phyloP scores from a whole-genome alignment of 805 yeast genomes.

The Candida hungchunana region DNA sequence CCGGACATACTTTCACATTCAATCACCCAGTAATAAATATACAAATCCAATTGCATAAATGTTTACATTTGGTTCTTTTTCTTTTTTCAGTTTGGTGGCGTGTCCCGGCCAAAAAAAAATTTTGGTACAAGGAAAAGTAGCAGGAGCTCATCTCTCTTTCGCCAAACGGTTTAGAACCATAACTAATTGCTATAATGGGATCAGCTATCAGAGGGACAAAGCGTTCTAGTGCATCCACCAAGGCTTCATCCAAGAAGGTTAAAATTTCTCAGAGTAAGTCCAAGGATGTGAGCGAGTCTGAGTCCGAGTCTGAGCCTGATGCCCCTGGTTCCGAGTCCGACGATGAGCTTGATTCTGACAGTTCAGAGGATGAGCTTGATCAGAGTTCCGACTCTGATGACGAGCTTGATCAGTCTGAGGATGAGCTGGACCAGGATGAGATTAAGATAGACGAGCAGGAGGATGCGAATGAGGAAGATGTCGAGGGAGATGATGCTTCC shows the following conservation, averaged over 20 bases:
- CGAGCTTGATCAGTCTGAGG: slow-evolving; percentile 23
- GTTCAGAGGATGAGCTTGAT: slow-evolving; percentile 20
- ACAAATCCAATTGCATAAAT: neutral
- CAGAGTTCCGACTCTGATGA: slow-evolving; percentile 20
- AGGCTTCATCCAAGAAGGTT: slow-evolving; percentile 17
- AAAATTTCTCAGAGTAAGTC: slow-evolving; percentile 19
- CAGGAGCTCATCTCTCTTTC: slow-evolving; percentile 6
- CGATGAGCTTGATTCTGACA: slow-evolving; percentile 19
- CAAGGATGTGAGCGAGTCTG: slow-evolving; percentile 24
- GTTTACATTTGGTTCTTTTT: neutral
- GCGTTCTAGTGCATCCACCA: slow-evolving; percentile 15
- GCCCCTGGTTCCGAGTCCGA: slow-evolving; percentile 29
- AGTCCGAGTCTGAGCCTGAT: slow-evolving; percentile 27
- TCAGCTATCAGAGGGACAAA: slow-evolving; percentile 20
- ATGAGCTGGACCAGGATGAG: slow-evolving; percentile 26
- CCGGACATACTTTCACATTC: slow-evolving; percentile 5
- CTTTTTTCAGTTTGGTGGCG: slow-evolving; percentile 1
- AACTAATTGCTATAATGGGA: slow-evolving; percentile 14
- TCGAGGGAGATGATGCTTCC: slow-evolving; percentile 1
- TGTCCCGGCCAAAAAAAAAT: slow-evolving; percentile 5
- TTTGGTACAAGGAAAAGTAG: slow-evolving; percentile 3
- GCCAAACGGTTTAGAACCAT: neutral
- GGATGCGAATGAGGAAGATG: neutral
- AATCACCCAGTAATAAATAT: neutral
- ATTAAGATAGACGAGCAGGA: slow-evolving; percentile 6